phyloP scores from a whole-genome alignment of 257 asterid genomes.

The Henckelia pumila region DNA sequence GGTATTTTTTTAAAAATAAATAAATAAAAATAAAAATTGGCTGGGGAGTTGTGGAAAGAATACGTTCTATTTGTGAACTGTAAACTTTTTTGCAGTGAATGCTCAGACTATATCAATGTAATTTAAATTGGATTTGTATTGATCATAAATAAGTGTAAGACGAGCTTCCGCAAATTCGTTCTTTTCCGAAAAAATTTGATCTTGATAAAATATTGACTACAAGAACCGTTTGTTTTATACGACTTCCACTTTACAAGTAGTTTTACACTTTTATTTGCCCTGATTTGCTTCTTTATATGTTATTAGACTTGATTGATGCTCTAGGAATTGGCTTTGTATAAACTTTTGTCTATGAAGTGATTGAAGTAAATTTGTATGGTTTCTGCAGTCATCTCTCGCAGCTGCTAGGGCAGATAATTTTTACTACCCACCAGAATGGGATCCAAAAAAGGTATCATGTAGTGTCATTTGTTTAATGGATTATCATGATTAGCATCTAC shows the following conservation, averaged over 20 bases:
- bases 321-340: constrained; percentile 10
- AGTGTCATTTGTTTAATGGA: background rate
- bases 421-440: constrained; percentile 99
- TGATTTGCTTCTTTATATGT: too few species aligned
- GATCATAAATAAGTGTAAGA: too few species aligned
- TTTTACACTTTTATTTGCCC: too few species aligned
- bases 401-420: constrained; percentile 99
- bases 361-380: constrained; percentile 32
- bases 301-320: background rate
- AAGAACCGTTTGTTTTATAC: background rate
- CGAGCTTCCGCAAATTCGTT: background rate
- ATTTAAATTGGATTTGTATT: background rate
- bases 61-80: background rate
- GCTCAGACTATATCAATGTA: too few species aligned
- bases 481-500: background rate
- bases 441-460: constrained; percentile 76
- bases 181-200: background rate
- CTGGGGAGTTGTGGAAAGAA: background rate
- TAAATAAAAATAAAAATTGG: background rate
- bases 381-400: constrained; percentile 90
- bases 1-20: too few species aligned
- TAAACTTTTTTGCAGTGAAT: background rate
- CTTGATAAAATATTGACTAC: background rate
- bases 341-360: background rate
- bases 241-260: too few species aligned